phyloP scores from a whole-genome alignment of 495 filamentous ascomycete genomes.

The Penicillium chermesinum region DNA sequence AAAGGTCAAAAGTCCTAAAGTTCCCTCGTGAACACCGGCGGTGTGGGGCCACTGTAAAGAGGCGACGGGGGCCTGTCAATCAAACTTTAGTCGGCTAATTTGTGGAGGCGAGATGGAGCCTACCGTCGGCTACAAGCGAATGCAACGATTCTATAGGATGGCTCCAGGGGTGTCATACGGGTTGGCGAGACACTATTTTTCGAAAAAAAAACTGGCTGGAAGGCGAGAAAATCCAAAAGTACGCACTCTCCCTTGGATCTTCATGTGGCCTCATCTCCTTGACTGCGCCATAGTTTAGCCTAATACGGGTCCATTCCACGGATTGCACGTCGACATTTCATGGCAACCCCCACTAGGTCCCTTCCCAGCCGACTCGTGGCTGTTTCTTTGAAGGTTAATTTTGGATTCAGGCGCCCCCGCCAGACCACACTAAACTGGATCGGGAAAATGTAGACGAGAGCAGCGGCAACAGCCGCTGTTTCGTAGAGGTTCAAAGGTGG shows the following conservation, averaged over 20 bases:
- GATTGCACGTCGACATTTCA: not conserved
- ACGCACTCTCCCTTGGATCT: not conserved
- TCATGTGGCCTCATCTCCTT: not conserved
- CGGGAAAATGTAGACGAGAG: slow-evolving; percentile 16
- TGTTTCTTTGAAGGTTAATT: not conserved
- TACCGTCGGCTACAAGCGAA: not conserved
- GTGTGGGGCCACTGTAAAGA: not conserved
- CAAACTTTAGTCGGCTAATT: not conserved
- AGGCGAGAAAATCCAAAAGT: no score
- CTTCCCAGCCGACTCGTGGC: not conserved
- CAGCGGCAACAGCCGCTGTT: not conserved
- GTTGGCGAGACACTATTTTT: not conserved
- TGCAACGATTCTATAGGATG: not conserved
- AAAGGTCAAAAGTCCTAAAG: no score
- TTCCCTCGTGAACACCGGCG: no score
- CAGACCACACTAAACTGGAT: slow-evolving; percentile 8
- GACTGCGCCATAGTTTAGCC: not conserved
- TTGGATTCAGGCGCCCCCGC: not conserved
- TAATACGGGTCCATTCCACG: slow-evolving; percentile 6
- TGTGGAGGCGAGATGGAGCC: not conserved
- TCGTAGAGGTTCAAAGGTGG: not conserved
- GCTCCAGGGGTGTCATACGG: not conserved
- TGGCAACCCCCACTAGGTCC: not conserved
- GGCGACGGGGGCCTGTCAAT: not conserved
- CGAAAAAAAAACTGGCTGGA: not conserved